Evolutionary conservation across 75 land plant species (phyloP), one percentile per base, ranked within the genome.

Genomic region (Picea sitchensis): DNA sequence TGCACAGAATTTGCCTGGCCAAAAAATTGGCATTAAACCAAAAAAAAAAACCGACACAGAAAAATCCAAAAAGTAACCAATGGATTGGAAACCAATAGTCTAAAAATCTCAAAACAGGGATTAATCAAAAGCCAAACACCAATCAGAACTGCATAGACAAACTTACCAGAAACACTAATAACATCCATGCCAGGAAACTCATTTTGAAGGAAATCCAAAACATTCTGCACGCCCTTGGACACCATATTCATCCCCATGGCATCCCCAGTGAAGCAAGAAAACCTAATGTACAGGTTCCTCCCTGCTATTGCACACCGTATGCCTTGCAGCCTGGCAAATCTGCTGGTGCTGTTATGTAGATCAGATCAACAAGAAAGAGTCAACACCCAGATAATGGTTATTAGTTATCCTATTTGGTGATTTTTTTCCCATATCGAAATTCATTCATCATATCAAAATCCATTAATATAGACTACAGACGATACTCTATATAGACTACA

Each of bases 211-310:
- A 83, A 92, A 61, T 95, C 94, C 63, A 95, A 65, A 2, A 75
- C 98, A 36, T 91, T 93, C 61, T 95, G 96, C 21, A 93, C 96
- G 3, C 98, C 98, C 77, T 95, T 95, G 12, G 96, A 93, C 0
- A 95, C 87, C 98, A 95, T 95, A 82, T 95, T 95, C 98, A 95
- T 95, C n/a, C 98, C 96, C 98, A 95, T 95, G 17, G 98, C 97
- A 84, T 95, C 90, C 75, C 98, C 99, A 34, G 99, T 96, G 80
- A 82, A 85, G 81, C 93, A 92, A 26, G 34, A 78, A 63, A 96
- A 96, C 73, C 99, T 86, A 63, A 91, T 84, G 76, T 92, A 96
- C 6, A 91, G 80, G 79, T 94, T 96, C 73, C 87, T 91, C 51
- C 99, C 99, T 18, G 98, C 97, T 36, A 96, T 76, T 4, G 89